phyloP scores from a whole-genome alignment of 2,329 filamentous ascomycete genomes.

The Trichophyton benhamiae region DNA sequence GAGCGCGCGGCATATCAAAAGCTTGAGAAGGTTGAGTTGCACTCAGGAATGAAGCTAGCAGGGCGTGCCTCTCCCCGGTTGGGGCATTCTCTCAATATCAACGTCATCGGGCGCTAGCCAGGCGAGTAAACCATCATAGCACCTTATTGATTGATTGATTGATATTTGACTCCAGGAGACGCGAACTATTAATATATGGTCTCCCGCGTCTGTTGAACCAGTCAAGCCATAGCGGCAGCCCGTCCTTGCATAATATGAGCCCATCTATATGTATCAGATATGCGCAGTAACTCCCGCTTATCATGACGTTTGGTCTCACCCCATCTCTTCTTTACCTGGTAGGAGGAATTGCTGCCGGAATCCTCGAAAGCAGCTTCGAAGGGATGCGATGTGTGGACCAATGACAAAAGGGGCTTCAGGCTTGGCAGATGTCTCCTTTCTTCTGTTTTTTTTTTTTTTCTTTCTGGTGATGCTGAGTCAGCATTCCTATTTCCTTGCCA shows the following conservation, averaged over 20 bases:
- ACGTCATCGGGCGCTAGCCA: neutral
- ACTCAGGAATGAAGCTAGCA: neutral
- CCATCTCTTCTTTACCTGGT: no score
- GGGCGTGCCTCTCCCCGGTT: neutral
- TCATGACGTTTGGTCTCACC: no score
- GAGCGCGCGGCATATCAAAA: neutral
- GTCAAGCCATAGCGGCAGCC: neutral
- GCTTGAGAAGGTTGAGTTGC: neutral
- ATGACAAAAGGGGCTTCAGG: neutral
- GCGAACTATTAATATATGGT: neutral
- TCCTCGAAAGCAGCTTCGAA: no score
- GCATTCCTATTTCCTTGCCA: neutral
- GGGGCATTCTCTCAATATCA: neutral
- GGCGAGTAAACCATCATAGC: neutral
- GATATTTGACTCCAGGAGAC: neutral
- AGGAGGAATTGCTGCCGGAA: no score
- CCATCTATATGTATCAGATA: no score
- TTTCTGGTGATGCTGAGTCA: neutral
- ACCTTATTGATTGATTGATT: neutral
- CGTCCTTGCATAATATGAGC: neutral
- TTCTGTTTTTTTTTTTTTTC: no score
- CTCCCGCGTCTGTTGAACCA: neutral
- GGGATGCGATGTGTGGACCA: neutral
- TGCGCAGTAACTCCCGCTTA: no score
- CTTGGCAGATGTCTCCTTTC: neutral